Evolutionary conservation across 352 stramenopile species (phyloP), one percentile per base, ranked within the genome.

Genomic region (Globisporangium apiculatum): DNA sequence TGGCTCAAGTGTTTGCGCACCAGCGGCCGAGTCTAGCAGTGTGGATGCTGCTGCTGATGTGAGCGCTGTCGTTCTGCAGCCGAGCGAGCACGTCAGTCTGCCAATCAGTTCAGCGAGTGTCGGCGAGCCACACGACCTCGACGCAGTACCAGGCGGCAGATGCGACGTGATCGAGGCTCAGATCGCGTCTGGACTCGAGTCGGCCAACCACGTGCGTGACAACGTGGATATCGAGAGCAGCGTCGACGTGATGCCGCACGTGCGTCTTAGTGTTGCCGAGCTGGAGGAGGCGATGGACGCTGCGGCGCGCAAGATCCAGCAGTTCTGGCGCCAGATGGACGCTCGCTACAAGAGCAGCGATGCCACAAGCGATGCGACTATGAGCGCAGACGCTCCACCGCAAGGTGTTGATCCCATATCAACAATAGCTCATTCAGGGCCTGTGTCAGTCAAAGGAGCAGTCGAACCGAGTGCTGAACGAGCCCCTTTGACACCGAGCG

Each of bases 261-360:
- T 65, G 31, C 45, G 54, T 37, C 38, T 65, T 36, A 51, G n/a
- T 51, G 31, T 40, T 37, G 40, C 47, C 3, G 47, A 51, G n/a
- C 15, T 66, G 17, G 31, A 52, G 43, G n/a, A 57, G 38, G 60
- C 54, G 17, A 66, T 66, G 48, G 41, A 63, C 3, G 47, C 41
- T 12, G 60, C 60, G 3, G 60, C 55, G 48, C 31, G 42, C 8
- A 61, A 52, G 54, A 66, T 66, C 47, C 60, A 66, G 40, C 60
- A 62, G 48, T 66, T 66, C 18, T 66, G 60, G 55, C 60, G 60
- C 7, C 41, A 59, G 6, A 55, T 65, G 52, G 59, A 55, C 31
- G 47, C 37, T 40, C 59, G 53, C 7, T 64, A 51, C 41, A 42
- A 31, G 18, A 48, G 41, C 11, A 46, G 38, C 14, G 2, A 4